Base-by-base conservation (phyloP, 257 asterid species). In the Fraxinus pennsylvanica region DNA sequence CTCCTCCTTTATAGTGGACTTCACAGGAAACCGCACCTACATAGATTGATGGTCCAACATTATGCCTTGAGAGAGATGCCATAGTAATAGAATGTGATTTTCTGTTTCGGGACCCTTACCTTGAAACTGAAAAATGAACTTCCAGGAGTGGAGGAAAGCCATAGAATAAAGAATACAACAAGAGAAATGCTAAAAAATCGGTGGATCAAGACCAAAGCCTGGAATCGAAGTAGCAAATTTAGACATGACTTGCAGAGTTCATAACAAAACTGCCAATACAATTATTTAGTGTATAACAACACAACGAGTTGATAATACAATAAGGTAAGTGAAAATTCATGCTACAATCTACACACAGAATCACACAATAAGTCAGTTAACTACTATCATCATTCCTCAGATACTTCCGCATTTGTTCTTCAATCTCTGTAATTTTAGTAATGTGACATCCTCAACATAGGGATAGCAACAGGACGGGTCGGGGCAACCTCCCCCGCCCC, bases 141-240 rank as follows among this genome's bases (percentile, higher is more conserved):
- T 80, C 94, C 97, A 47, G 97, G 99, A 70, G 94, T 85, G 77
- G 97, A 90, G 21, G 72, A 81, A 80, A 86, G 67, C 97, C 97
- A 93, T 43, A 96, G 88, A 80, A 88, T 39, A 74, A 93, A 96
- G 90, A 96, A 96, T 73, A 89, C 15, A 81, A 96, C 88, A 83
- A 96, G 96, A 67, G 98, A 88, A 78, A 86, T 74, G 79, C 98
- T 86, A 84, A 96, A 96, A 85, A 96, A 93, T 82, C 98, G 85
- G 86, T 89, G 94, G 80, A 96, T 92, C 88, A 87, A 86, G 80
- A 86, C 88, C 89, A 96, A 86, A 41, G 97, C 99, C 99, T 96
- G 97, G 76, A 83, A 41, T 50, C 0, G 7, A 27, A 83, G 77
- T 69, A 80, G 45, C 61, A 83, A 78, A 77, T 43, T 68, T 79